Conservation (phyloP, 2,329 filamentous ascomycete species). For the Scedosporium boydii region DNA sequence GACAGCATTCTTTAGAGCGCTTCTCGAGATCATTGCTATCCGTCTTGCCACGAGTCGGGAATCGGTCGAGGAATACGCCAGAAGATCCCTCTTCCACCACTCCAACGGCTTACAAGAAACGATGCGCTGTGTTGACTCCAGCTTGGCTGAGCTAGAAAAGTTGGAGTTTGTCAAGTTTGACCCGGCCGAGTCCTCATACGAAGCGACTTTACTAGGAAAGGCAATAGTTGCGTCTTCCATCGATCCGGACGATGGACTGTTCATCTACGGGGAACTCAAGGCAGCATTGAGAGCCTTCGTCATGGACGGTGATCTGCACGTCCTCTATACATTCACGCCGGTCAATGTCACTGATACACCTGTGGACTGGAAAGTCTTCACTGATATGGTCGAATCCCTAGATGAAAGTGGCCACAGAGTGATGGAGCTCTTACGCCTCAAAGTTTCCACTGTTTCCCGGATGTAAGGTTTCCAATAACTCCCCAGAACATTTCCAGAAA, state of each 20-base stretch:
- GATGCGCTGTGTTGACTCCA: slow-evolving; percentile 43
- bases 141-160: slow-evolving; percentile 46
- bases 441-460: slow-evolving; percentile 55
- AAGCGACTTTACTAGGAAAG: slow-evolving; percentile 55
- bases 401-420: slow-evolving; percentile 65
- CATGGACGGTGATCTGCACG: slow-evolving; percentile 73
- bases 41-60: slow-evolving; percentile 56
- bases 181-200: slow-evolving; percentile 35
- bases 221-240: slow-evolving; percentile 66
- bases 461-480: slow-evolving; percentile 36
- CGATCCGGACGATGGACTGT: slow-evolving; percentile 65
- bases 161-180: slow-evolving; percentile 42
- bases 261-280: slow-evolving; percentile 59
- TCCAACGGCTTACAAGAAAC: slow-evolving; percentile 42
- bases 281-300: slow-evolving; percentile 63
- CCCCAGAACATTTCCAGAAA: slow-evolving; percentile 7
- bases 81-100: slow-evolving; percentile 55
- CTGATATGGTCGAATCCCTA: slow-evolving; percentile 58
- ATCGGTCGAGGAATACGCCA: slow-evolving; percentile 58
- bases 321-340: slow-evolving; percentile 69
- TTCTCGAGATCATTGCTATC: slow-evolving; percentile 62
- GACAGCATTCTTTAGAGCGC: slow-evolving; percentile 37
- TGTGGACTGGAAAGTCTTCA: slow-evolving; percentile 65
- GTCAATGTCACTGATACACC: slow-evolving; percentile 46
- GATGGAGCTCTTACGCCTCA: slow-evolving; percentile 57